These are phyloP conservation scores for Neonectria coccinea DNA, from an alignment of 2,329 filamentous ascomycete genomes.

Conservation along the genomic window DNA sequence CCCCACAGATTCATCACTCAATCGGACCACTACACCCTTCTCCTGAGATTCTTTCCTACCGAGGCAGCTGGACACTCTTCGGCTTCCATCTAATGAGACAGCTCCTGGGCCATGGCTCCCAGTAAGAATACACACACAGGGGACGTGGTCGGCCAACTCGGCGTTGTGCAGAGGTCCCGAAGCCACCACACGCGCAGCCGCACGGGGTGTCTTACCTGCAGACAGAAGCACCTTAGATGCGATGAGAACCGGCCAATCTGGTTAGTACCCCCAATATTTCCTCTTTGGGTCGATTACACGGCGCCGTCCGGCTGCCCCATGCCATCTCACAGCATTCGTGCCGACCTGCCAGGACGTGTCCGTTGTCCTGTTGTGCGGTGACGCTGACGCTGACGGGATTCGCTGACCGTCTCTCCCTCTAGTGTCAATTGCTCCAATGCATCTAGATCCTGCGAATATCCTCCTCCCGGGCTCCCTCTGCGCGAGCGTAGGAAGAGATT, in stretches of 20 bases:
- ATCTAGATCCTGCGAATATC: conserved; percentile 28
- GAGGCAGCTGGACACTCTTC: background rate
- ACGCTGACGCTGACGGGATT: background rate
- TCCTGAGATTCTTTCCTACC: background rate
- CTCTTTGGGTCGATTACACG: conserved; percentile 24
- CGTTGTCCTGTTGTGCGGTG: background rate
- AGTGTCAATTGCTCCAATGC: conserved; percentile 31
- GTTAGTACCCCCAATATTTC: conserved; percentile 24
- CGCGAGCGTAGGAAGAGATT: conserved; percentile 34
- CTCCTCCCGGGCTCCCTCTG: conserved; percentile 26
- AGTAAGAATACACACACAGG: background rate
- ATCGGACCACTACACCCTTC: background rate
- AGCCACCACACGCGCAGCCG: conserved; percentile 34
- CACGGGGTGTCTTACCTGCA: conserved; percentile 41
- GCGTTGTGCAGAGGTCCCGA: conserved; percentile 11
- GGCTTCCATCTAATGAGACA: background rate
- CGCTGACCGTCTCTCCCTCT: conserved; percentile 12
- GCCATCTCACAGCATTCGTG: background rate
- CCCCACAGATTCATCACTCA: background rate
- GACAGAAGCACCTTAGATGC: conserved; percentile 35
- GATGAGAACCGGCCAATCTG: conserved; percentile 37
- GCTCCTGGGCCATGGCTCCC: no score
- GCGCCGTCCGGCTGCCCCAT: background rate
- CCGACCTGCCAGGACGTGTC: background rate
- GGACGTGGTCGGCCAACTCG: background rate